Conservation (phyloP, 1,284 basidiomycete genomes). For the Rhodotorula sp. region DNA sequence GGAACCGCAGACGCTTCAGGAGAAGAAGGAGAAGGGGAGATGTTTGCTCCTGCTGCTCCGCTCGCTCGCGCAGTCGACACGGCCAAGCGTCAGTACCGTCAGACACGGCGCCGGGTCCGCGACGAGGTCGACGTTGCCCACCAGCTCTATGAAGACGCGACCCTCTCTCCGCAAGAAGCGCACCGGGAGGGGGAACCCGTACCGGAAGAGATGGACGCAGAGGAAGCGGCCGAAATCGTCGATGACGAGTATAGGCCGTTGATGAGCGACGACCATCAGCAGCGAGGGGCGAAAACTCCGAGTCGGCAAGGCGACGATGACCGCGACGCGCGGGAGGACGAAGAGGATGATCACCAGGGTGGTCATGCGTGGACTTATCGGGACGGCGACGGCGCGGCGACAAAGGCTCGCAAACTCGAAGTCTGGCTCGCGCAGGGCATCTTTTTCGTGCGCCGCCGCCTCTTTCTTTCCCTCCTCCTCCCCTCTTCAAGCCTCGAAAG, state of each 20-base stretch:
- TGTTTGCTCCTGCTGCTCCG: not conserved
- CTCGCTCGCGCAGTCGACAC: not conserved
- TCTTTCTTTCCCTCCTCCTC: not conserved
- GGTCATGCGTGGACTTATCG: conserved; percentile 1
- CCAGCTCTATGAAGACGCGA: conserved; percentile 13
- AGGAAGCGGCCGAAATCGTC: conserved; percentile 24
- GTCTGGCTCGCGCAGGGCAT: conserved; percentile 30
- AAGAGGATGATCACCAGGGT: not conserved
- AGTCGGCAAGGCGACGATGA: not conserved
- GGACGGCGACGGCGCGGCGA: conserved; percentile 1
- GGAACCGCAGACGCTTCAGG: not conserved
- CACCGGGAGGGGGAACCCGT: conserved; percentile 10
- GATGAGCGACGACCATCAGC: conserved; percentile 21
- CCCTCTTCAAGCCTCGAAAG: too few species aligned
- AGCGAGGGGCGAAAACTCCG: not conserved
- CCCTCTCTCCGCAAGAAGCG: conserved; percentile 3
- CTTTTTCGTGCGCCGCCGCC: conserved; percentile 33
- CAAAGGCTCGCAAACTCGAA: conserved; percentile 22
- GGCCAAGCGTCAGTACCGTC: not conserved
- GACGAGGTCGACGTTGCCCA: conserved; percentile 15
- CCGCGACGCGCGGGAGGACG: not conserved
- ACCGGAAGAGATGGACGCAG: conserved; percentile 25
- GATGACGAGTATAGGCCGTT: conserved; percentile 37
- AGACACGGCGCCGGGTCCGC: not conserved
- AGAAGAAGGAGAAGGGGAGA: not conserved